Evolutionary conservation across 257 asterid genomes (phyloP).

Genomic region (Nicotiana attenuata): DNA sequence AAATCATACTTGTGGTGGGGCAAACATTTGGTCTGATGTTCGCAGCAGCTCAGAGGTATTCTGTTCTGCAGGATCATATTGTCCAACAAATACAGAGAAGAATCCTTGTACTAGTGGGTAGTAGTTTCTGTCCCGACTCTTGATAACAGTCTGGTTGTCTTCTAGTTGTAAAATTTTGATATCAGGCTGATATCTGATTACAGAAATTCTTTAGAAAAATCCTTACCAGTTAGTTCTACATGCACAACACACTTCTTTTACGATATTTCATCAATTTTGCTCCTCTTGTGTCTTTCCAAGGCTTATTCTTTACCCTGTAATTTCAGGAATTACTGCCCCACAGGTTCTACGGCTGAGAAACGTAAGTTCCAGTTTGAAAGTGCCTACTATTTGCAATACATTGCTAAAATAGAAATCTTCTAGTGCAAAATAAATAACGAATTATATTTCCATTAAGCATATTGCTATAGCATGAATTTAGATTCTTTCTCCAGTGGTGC

Average conservation of each 20-base stretch:
- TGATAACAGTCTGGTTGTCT: neutral
- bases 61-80: constrained; percentile 89
- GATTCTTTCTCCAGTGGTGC: constrained; percentile 7
- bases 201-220: neutral
- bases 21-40: constrained; percentile 90
- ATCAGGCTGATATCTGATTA: neutral
- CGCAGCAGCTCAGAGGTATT: constrained; percentile 54
- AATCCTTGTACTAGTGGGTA: constrained; percentile 79
- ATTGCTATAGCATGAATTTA: neutral
- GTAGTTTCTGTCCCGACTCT: constrained; percentile 19
- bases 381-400: neutral
- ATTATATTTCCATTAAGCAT: constrained; percentile 5
- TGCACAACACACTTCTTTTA: neutral
- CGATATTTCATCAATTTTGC: neutral
- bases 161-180: neutral
- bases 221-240: neutral
- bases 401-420: neutral
- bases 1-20: constrained; percentile 89
- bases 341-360: constrained; percentile 36
- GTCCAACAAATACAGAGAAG: constrained; percentile 67
- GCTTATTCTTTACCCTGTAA: constrained; percentile 10
- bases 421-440: neutral
- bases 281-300: neutral
- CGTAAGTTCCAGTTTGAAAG: constrained; percentile 23
- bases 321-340: constrained; percentile 42